These are phyloP conservation scores for Thalassiosira exigua DNA, from an alignment of 352 stramenopile genomes.

Conservation along the genomic window DNA sequence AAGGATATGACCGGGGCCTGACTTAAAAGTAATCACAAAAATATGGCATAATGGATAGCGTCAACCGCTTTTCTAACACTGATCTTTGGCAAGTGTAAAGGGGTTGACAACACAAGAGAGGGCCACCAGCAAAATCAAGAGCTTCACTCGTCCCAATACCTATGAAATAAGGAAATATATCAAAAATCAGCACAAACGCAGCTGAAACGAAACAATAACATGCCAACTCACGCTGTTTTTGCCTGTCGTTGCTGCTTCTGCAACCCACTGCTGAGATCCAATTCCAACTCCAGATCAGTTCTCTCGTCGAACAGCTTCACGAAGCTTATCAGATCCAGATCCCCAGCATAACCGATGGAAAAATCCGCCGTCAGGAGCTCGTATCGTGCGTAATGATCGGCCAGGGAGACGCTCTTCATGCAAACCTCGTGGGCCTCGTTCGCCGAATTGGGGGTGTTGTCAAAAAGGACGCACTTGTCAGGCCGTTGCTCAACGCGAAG, in stretches of 20 bases:
- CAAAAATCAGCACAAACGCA: conserved; percentile 26
- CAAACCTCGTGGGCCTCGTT: conserved; percentile 67
- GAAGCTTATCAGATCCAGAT: conserved; percentile 75
- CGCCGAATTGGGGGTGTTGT: conserved; percentile 61
- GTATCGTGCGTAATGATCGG: conserved; percentile 71
- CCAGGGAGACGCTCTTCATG: conserved; percentile 74
- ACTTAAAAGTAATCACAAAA: no score
- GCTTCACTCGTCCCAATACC: conserved; percentile 90
- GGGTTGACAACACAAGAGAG: no score
- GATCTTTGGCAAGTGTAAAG: no score
- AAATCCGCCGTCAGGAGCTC: conserved; percentile 72
- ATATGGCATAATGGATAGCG: no score
- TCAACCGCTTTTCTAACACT: no score
- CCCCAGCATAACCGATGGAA: conserved; percentile 45
- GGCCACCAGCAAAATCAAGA: conserved; percentile 91
- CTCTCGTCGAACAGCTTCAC: conserved; percentile 66
- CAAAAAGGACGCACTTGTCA: conserved; percentile 79
- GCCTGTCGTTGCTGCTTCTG: conserved; percentile 41
- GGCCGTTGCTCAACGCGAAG: conserved; percentile 70
- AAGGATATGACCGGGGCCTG: no score
- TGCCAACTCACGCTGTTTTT: conserved; percentile 87
- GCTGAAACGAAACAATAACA: conserved; percentile 4
- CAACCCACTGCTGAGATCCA: conserved; percentile 36
- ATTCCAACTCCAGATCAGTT: conserved; percentile 33
- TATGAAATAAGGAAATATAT: conserved; percentile 83